A percentile compares a stretch with the other conserved stretches of the same genome.
Evolutionary conservation across 306 rosid genomes (phyloP).

Genomic region (Gynostemma pentaphyllum): DNA sequence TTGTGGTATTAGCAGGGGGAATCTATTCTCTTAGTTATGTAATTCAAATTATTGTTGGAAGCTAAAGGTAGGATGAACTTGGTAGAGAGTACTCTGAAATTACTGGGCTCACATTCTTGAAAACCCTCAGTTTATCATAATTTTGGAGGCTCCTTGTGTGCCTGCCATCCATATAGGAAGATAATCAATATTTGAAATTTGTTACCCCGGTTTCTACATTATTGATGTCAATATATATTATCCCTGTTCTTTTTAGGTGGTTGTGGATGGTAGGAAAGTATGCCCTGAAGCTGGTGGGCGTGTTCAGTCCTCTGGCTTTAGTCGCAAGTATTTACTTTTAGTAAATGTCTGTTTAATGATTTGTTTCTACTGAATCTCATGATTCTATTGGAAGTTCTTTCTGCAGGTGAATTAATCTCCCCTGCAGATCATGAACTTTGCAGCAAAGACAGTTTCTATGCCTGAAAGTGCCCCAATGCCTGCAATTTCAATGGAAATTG

Average conservation of each 20-base stretch:
- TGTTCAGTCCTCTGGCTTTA: constrained; percentile 70
- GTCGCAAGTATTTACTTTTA: constrained; percentile 31
- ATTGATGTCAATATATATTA: not conserved
- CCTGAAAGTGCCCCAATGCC: constrained; percentile 55
- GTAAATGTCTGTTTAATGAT: not conserved
- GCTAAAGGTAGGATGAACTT: too few relatives aligned
- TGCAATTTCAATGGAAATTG: constrained; percentile 92
- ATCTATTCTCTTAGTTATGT: too few relatives aligned
- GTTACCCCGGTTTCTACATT: too few relatives aligned
- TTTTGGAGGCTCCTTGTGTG: too few relatives aligned
- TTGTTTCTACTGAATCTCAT: constrained; percentile 1
- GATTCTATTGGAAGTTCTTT: constrained; percentile 6
- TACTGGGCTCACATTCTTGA: too few relatives aligned
- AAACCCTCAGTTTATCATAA: too few relatives aligned
- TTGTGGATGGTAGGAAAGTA: constrained; percentile 86
- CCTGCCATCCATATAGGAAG: too few relatives aligned
- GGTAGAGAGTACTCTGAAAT: too few relatives aligned
- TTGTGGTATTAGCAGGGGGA: too few relatives aligned
- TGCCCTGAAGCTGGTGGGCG: constrained; percentile 87
- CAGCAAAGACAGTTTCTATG: constrained; percentile 31
- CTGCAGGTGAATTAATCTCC: constrained; percentile 69
- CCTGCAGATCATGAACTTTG: constrained; percentile 86
- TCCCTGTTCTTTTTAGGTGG: constrained; percentile 40
- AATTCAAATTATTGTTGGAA: too few relatives aligned
- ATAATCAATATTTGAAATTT: too few relatives aligned